Base-by-base conservation (phyloP, 1,139 yeast species). In the Sugiyamaella neomexicana region DNA sequence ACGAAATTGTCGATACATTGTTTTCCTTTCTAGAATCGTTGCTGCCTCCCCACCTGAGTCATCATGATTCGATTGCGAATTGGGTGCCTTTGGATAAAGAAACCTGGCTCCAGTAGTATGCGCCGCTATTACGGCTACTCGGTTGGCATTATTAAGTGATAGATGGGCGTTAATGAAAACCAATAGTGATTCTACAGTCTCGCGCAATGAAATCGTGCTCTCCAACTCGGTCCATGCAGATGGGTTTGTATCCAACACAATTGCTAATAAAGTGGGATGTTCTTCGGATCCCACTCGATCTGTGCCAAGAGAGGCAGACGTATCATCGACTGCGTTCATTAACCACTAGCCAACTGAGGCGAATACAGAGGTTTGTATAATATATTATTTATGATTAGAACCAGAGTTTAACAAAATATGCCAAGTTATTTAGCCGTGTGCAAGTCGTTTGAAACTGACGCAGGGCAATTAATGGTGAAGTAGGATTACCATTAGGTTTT, bases 1-100 rank as follows among this genome's bases (percentile, higher is more conserved):
- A 58, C 88, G 78, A 65, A 93, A 93, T 67, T 89, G 96, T 61
- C 97, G 74, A 67, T 93, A 91, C 90, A 93, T 89, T 32, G 79
- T 76, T 43, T 58, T 59, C 4, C 65, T 62, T 17, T 17, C 40
- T 9, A 34, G 15, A 37, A 38, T 17, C 17, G 38, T n/a, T 5
- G 43, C 20, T 2, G 43, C n/a, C 2, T 31, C 27, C 2, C 29
- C 7, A 1, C 7, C n/a, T 5, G 40, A 29, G 6, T 10, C 27
- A n/a, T 25, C 5, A 2, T 25, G 23, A 20, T 9, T 23, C 2
- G 39, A 29, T 12, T 29, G 34, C 34, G 43, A 29, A 29, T 17
- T 20, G 5, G 20, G 55, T 16, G 57, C 57, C 25, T 37, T 53
- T 0, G 99, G 98, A 65, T 86, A 89, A 17, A 93, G 68, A 62